These are phyloP conservation scores for Fusarium graminum DNA, from an alignment of 2,329 filamentous ascomycete genomes.

Conservation along the genomic window DNA sequence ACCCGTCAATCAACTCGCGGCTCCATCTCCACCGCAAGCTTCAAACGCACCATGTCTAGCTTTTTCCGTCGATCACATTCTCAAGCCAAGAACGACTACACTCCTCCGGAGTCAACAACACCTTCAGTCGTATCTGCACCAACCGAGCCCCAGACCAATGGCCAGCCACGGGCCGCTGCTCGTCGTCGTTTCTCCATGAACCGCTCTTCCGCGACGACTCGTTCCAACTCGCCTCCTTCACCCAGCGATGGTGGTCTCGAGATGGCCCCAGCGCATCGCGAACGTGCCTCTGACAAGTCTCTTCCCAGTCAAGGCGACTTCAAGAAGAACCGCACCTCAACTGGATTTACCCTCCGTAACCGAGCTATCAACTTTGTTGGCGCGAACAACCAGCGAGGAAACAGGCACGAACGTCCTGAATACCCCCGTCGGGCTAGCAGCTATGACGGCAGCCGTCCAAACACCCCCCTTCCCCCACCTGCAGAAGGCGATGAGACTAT, in stretches of 20 bases:
- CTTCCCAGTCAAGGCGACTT: constrained; percentile 62
- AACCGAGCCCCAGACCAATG: constrained; percentile 49
- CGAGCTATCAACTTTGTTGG: constrained; percentile 63
- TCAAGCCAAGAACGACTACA: constrained; percentile 44
- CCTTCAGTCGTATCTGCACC: constrained; percentile 46
- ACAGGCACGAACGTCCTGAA: constrained; percentile 43
- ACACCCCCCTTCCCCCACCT: constrained; percentile 36
- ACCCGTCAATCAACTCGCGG: constrained; percentile 59
- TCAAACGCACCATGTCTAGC: constrained; percentile 64
- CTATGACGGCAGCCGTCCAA: constrained; percentile 58
- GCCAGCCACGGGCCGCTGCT: constrained; percentile 45
- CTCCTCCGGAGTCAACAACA: constrained; percentile 44
- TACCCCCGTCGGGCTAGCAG: constrained; percentile 60
- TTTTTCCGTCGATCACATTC: constrained; percentile 62
- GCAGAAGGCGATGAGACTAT: constrained; percentile 46
- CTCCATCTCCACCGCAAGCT: constrained; percentile 59
- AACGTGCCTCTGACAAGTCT: constrained; percentile 46
- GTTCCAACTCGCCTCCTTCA: constrained; percentile 65
- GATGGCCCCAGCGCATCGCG: constrained; percentile 53
- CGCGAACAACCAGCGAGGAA: constrained; percentile 39
- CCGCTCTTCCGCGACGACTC: constrained; percentile 60
- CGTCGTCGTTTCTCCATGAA: constrained; percentile 62
- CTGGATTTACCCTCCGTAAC: constrained; percentile 63
- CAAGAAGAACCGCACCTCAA: constrained; percentile 65
- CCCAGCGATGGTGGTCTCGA: constrained; percentile 60